Base-by-base conservation (phyloP, 2,329 filamentous ascomycete genomes). In the Colletotrichum euphorbiae region DNA sequence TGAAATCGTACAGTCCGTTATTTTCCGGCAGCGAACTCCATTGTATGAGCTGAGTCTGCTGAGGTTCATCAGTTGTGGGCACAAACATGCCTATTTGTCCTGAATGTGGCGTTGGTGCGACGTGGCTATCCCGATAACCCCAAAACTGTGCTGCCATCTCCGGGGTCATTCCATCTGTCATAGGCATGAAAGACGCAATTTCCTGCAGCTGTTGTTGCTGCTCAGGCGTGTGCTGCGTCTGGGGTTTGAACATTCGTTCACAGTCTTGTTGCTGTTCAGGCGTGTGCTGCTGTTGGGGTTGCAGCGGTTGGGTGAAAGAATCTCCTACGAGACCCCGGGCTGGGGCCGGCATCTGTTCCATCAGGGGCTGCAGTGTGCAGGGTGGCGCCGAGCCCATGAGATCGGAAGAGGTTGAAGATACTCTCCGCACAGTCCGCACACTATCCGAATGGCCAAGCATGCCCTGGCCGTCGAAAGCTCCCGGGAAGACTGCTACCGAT, bases 371-470 rank as follows among this genome's bases (percentile, higher is more conserved):
- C 54, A 71, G 19, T 17, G 63, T 36, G 15, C 62, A 42, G 15
- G 57, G 38, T 7, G 38, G 48, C 7, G 45, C 43, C 6, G 67
- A 69, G 28, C 55, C 62, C 33, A 58, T 60, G 13, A 61, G 55
- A n/a, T 71, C 69, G 11, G 67, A 58, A 6, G 67, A 58, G 6
- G 62, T 67, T 1, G 69, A 71, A 6, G 69, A 67, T 28, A 66
- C 59, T 17, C 69, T 62, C 12, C 62, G 58, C 13, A 78, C 72
- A 3, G 77, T 80, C 0, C 74, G 62, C 2, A 78, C 72, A 59
- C 78, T 79, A 38, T 79, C 76, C 11, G 73, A 73, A 38, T 77
- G 73, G 0, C 72, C 69, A 1, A 77, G 65, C 0, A 69, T 40
- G 6, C 40, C 62, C n/a, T 63, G 43, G 2, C 52, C 54, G 19